Conservation (phyloP, 148 eudicot species). For the Pouteria glomerata region DNA sequence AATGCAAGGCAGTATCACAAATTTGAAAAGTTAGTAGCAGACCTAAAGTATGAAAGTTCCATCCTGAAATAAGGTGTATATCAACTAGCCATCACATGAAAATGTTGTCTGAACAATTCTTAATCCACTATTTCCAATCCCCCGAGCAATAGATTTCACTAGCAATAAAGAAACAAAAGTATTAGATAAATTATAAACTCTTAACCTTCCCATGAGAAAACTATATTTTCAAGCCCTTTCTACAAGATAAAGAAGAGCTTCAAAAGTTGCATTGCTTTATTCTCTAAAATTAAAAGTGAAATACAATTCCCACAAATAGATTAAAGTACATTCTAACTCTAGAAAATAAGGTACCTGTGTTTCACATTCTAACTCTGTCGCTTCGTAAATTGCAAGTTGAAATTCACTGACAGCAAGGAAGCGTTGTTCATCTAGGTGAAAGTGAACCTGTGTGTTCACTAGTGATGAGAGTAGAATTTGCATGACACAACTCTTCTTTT, state of each 20-base stretch:
- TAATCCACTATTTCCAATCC: too few relatives aligned
- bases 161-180: constrained; percentile 31
- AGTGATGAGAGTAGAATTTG: background rate
- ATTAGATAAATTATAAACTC: background rate
- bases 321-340: too few relatives aligned
- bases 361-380: constrained; percentile 42
- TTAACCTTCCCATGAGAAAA: background rate
- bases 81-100: constrained; percentile 48
- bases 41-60: constrained; percentile 42
- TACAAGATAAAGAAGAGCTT: background rate
- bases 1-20: constrained; percentile 15
- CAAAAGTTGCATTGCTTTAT: too few relatives aligned
- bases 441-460: background rate
- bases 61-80: constrained; percentile 43
- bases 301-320: background rate
- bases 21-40: constrained; percentile 35
- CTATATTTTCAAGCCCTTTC: background rate
- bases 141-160: constrained; percentile 36
- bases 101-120: constrained; percentile 41
- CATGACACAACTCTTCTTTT: background rate
- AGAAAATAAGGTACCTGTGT: constrained; percentile 26
- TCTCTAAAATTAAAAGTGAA: background rate
- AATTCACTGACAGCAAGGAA: constrained; percentile 19
- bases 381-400: constrained; percentile 44
- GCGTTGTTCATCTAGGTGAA: background rate